Evolutionary conservation across 805 yeast genomes (phyloP).

Genomic region (Wickerhamomyces alni): DNA sequence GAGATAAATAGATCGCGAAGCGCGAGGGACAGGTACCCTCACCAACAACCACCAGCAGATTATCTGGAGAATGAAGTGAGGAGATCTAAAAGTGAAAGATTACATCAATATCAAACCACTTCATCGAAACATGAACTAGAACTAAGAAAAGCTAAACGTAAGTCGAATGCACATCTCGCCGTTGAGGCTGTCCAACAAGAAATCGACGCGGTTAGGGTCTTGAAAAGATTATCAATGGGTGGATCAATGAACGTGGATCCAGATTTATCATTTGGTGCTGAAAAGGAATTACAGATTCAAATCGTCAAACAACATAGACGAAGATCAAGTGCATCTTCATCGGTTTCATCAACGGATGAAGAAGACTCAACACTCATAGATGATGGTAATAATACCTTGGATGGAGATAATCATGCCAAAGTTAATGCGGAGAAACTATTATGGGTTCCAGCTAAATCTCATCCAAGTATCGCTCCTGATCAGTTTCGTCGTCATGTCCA

Average conservation of each 20-base stretch:
- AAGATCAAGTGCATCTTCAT: slow-evolving; percentile 13
- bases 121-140: not conserved
- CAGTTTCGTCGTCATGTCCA: slow-evolving; percentile 68
- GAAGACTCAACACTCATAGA: slow-evolving; percentile 8
- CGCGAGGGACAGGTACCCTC: not conserved
- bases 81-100: not conserved
- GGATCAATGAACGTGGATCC: slow-evolving; percentile 55
- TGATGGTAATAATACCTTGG: slow-evolving; percentile 1
- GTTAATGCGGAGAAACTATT: slow-evolving; percentile 45
- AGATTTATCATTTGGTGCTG: slow-evolving; percentile 50
- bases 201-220: slow-evolving; percentile 63
- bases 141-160: slow-evolving; percentile 25
- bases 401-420: slow-evolving; percentile 9
- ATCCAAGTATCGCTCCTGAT: slow-evolving; percentile 93
- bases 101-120: not conserved
- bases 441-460: slow-evolving; percentile 96
- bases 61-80: not conserved
- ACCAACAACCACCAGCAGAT: not conserved
- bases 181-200: slow-evolving; percentile 75
- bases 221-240: slow-evolving; percentile 68
- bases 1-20: not conserved
- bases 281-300: slow-evolving; percentile 22
- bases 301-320: slow-evolving; percentile 14
- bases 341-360: slow-evolving; percentile 4
- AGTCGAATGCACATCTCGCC: slow-evolving; percentile 48